These are phyloP conservation scores for Coemansia sp. DNA, from an alignment of 192 early-diverging fungal species.

Conservation along the genomic window DNA sequence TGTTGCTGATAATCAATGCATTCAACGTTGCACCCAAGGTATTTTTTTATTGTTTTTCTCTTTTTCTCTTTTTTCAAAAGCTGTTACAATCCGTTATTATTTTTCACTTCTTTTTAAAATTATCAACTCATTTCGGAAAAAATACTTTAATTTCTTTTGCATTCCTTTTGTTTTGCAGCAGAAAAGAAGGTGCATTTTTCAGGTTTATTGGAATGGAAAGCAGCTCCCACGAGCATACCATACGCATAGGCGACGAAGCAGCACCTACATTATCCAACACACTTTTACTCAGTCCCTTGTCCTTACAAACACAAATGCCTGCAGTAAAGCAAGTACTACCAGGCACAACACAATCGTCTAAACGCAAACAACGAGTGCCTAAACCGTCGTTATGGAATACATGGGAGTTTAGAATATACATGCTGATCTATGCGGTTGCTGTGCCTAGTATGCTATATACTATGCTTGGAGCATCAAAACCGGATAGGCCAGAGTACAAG, in stretches of 20 bases:
- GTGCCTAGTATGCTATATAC: constrained; percentile 67
- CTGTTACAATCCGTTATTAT: not conserved
- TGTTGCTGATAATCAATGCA: too few relatives aligned
- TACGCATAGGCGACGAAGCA: constrained; percentile 7
- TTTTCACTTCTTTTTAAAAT: not conserved
- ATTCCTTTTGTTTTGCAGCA: not conserved
- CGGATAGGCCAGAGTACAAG: constrained; percentile 32
- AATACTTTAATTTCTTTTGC: not conserved
- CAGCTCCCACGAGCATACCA: constrained; percentile 13
- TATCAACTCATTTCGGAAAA: not conserved
- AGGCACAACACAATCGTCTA: constrained; percentile 16
- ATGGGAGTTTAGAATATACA: constrained; percentile 74
- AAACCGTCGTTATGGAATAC: constrained; percentile 59
- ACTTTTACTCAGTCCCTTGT: constrained; percentile 18
- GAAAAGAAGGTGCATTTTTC: not conserved
- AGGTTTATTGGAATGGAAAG: constrained; percentile 18
- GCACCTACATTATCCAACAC: constrained; percentile 8
- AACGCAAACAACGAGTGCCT: constrained; percentile 78
- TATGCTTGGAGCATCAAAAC: constrained; percentile 50
- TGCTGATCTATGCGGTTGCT: constrained; percentile 53
- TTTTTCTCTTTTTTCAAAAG: constrained; percentile 4
- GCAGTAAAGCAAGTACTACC: constrained; percentile 1
- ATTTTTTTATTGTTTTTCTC: not conserved
- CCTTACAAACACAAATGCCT: constrained; percentile 2
- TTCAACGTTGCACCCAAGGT: too few relatives aligned